Percentiles rank a stretch among this genome's conserved stretches.
phyloP scores from a whole-genome alignment of 1,139 yeast genomes.

The Candida sanyaensis region DNA sequence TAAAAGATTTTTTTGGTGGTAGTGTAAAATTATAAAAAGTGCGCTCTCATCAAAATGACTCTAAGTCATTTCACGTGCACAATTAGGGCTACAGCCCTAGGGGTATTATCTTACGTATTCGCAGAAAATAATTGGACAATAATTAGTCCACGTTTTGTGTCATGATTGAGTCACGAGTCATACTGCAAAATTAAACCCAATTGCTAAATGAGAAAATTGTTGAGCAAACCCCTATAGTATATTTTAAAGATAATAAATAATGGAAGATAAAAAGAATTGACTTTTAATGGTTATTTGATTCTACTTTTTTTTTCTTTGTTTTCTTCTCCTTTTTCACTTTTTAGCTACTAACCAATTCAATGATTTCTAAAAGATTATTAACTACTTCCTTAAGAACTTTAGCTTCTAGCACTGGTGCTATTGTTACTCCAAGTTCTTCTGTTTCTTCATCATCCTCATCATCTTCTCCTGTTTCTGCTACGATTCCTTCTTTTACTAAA shows the following conservation, averaged over 20 bases:
- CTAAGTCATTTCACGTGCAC: not conserved
- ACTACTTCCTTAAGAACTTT: not conserved
- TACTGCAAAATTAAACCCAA: not conserved
- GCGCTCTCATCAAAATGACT: not conserved
- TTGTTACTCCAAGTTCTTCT: not conserved
- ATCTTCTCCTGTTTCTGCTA: not conserved
- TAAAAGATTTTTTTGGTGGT: not conserved
- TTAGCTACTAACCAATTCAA: not conserved
- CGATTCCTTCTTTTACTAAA: not conserved
- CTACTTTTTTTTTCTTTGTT: not conserved
- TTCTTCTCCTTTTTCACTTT: not conserved
- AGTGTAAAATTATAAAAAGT: not conserved
- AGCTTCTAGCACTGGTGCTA: not conserved
- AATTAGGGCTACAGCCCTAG: slow-evolving; percentile 1
- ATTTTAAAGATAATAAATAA: too few relatives aligned
- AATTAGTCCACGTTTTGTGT: not conserved
- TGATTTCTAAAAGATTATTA: slow-evolving; percentile 1
- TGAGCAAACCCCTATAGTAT: not conserved
- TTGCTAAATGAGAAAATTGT: not conserved
- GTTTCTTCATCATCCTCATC: not conserved
- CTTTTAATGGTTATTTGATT: too few relatives aligned
- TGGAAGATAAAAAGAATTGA: too few relatives aligned
- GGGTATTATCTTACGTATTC: not conserved
- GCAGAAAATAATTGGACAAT: not conserved
- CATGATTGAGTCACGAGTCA: slow-evolving; percentile 5